Evolutionary conservation across 768 basidiomycete species (phyloP), one percentile per base, ranked within the genome.

Genomic region (Polyporus arcularius): DNA sequence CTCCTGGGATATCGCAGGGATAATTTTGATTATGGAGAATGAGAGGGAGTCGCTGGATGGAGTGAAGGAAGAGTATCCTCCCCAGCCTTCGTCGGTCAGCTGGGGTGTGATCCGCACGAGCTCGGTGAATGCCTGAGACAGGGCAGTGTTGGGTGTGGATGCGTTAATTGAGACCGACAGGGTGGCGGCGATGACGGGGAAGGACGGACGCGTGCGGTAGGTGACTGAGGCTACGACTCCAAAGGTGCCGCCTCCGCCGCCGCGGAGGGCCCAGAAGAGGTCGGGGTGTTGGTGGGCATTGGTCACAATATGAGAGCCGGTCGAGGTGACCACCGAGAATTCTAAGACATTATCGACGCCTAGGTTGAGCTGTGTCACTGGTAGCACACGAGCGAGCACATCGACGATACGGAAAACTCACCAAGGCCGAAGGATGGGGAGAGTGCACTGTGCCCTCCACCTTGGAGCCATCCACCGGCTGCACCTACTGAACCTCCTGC

Each of bases 271-370:
- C 61, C 77, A 85, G 71, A 83, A 84, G 0, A 84, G 75, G 67
- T 84, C 82, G 57, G 75, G 56, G 58, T 84, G 79, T 60, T 82
- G 70, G 46, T 71, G 71, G 14, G 72, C 75, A 67, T 82, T 84
- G 3, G 72, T 82, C 2, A 72, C 74, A 31, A 79, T 74, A 57
- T 71, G 68, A 16, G 71, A 58, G 0, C 83, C 84, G 64, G 81
- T 80, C 0, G 84, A 80, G 4, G 82, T 83, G 9, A 85, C 82
- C 5, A 85, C 69, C 57, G 79, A 80, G 69, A 76, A 79, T 68
- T 85, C 72, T 4, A 84, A 43, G 12, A 53, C 49, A 18, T 61
- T 61, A 42, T 61, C 60, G 26, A 61, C 60, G 7, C 74, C 71
- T 72, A 40, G 2, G 9, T 14, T 14, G 38, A 49, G 18, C 4